Evolutionary conservation across 371 early-diverging fungal species (phyloP).

Genomic region (Mucor lusitanicus): DNA sequence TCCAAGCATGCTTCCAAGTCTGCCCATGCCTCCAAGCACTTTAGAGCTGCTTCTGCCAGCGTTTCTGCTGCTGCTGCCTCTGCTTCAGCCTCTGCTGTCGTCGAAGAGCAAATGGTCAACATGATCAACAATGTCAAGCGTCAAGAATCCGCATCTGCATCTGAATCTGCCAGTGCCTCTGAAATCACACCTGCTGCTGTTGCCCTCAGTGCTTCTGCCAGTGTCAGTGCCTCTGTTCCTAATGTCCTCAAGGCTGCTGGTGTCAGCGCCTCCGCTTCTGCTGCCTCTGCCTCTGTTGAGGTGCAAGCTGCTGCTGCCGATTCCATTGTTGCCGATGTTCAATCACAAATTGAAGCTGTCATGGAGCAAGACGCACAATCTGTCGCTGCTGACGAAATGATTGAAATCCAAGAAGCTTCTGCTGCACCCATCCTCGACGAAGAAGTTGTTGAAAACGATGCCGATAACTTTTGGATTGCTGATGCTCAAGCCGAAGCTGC

Average conservation of each 20-base stretch:
- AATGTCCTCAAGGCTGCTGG: not conserved
- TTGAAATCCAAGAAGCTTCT: constrained; percentile 1
- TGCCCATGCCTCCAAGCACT: not conserved
- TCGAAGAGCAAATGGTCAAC: not conserved
- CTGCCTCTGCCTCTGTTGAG: not conserved
- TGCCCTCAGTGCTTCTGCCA: not conserved
- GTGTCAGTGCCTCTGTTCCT: not conserved
- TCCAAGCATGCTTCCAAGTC: not conserved
- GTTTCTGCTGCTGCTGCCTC: constrained; percentile 8
- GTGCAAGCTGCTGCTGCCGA: not conserved
- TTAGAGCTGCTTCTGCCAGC: not conserved
- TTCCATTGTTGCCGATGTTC: not conserved
- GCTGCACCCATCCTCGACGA: not conserved
- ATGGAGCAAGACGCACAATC: not conserved
- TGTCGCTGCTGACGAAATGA: not conserved
- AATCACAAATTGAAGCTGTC: not conserved
- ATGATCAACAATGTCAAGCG: not conserved
- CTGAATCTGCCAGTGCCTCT: not conserved
- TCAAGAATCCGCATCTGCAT: not conserved
- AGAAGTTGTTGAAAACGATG: not conserved
- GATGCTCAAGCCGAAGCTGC: constrained; percentile 8
- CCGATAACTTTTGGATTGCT: constrained; percentile 4
- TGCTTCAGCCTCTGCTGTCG: constrained; percentile 1
- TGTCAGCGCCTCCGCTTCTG: not conserved
- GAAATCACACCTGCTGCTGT: not conserved